A percentile compares a stretch with the other conserved stretches of the same genome.
phyloP scores from a whole-genome alignment of 108 stramenopile species.

The Nitzschia palea region DNA sequence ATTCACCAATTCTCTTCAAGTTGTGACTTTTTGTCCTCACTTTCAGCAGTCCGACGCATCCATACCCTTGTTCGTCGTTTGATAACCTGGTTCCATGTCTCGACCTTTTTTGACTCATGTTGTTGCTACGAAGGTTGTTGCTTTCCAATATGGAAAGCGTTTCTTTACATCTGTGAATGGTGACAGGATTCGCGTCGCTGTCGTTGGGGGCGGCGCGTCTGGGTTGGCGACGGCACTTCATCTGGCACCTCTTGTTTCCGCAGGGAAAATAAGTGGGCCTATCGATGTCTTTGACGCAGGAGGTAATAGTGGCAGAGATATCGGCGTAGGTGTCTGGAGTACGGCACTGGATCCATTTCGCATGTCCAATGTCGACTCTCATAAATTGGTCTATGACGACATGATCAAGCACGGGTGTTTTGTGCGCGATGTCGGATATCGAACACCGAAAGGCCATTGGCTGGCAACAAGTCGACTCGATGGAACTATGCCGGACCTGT shows the following conservation, averaged over 20 bases:
- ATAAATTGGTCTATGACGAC: constrained; percentile 47
- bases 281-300: constrained; percentile 73
- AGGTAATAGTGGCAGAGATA: constrained; percentile 46
- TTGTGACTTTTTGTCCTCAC: too few species aligned
- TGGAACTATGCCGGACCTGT: constrained; percentile 42
- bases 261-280: constrained; percentile 63
- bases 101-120: neutral
- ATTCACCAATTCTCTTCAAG: too few species aligned
- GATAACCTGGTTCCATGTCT: too few species aligned
- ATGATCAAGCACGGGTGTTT: constrained; percentile 53
- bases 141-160: neutral
- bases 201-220: constrained; percentile 79
- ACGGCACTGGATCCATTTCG: constrained; percentile 74
- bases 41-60: too few species aligned
- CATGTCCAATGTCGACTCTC: constrained; percentile 50
- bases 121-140: neutral
- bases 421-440: constrained; percentile 75
- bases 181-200: constrained; percentile 65
- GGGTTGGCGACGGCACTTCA: constrained; percentile 82
- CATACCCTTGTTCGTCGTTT: too few species aligned
- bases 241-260: constrained; percentile 69
- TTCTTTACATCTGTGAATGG: constrained; percentile 4
- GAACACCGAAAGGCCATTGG: constrained; percentile 80
- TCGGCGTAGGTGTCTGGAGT: constrained; percentile 88
- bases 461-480: constrained; percentile 69